Percentiles rank a stretch among this genome's conserved stretches.
These are phyloP conservation scores for Fistulinella prunicolor DNA, from an alignment of 768 basidiomycete species.

Conservation along the genomic window DNA sequence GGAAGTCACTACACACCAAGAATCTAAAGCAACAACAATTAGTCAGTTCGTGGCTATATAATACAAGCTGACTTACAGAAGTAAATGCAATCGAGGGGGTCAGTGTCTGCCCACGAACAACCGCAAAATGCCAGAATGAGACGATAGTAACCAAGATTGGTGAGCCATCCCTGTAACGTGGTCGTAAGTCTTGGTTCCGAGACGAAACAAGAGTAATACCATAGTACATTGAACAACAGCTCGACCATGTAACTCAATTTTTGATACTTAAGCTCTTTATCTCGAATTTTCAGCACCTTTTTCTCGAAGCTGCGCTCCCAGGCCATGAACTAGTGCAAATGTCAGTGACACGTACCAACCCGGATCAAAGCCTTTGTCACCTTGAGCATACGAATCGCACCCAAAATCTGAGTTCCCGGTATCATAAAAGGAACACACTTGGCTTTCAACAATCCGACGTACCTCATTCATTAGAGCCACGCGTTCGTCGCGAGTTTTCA, in stretches of 20 bases:
- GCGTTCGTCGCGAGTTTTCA: constrained; percentile 91
- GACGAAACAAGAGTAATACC: constrained; percentile 32
- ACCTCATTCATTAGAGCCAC: constrained; percentile 90
- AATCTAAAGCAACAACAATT: constrained; percentile 29
- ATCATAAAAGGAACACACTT: neutral
- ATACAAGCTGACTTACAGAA: constrained; percentile 40
- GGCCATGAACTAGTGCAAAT: constrained; percentile 73
- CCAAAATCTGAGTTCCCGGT: constrained; percentile 52
- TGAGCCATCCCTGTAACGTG: constrained; percentile 37
- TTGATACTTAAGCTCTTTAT: constrained; percentile 81
- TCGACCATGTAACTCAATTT: constrained; percentile 86
- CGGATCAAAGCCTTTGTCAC: constrained; percentile 17
- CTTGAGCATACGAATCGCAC: constrained; percentile 90
- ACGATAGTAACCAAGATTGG: constrained; percentile 60
- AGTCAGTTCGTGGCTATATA: neutral
- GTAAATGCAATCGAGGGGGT: constrained; percentile 87
- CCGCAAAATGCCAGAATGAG: constrained; percentile 69
- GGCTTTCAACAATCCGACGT: constrained; percentile 3
- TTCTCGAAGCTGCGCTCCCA: constrained; percentile 90
- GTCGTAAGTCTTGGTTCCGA: neutral
- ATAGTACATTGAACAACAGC: constrained; percentile 56
- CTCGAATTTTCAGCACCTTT: constrained; percentile 66
- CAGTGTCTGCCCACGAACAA: constrained; percentile 62
- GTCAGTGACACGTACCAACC: neutral
- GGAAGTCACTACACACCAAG: constrained; percentile 32